Percentiles rank a stretch among this genome's conserved stretches.
phyloP scores from a whole-genome alignment of 768 basidiomycete genomes.

The Pleurotus citrinopileatus region DNA sequence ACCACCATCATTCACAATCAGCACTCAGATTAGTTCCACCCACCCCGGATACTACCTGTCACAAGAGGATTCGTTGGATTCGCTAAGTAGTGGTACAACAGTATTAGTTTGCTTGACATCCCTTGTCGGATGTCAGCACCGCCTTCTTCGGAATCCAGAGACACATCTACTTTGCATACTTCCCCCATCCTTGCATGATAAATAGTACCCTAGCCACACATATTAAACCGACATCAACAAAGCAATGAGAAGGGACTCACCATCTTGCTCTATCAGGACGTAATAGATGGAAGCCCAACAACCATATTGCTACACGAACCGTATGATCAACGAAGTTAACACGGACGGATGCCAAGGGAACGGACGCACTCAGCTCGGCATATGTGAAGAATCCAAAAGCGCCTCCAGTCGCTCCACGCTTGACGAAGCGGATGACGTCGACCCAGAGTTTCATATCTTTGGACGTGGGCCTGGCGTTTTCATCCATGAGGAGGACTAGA shows the following conservation, averaged over 20 bases:
- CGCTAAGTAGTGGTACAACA: too few relatives aligned
- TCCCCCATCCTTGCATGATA: conserved; percentile 49
- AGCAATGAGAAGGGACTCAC: conserved; percentile 19
- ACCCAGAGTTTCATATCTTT: conserved; percentile 60
- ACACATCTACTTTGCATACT: conserved; percentile 20
- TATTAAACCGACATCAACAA: background rate
- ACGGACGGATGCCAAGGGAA: background rate
- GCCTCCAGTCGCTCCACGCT: conserved; percentile 43
- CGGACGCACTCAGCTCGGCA: conserved; percentile 46
- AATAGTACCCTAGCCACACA: conserved; percentile 35
- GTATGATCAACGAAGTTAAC: background rate
- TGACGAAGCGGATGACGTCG: conserved; percentile 47
- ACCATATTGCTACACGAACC: conserved; percentile 33
- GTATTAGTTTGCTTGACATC: too few relatives aligned
- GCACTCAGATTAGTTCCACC: too few relatives aligned
- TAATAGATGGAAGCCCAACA: conserved; percentile 43
- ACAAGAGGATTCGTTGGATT: too few relatives aligned
- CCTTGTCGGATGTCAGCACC: too few relatives aligned
- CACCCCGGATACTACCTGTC: too few relatives aligned
- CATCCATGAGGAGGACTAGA: conserved; percentile 44
- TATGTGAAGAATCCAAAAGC: conserved; percentile 57
- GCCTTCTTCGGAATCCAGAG: background rate
- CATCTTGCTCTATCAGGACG: conserved; percentile 41
- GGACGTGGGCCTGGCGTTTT: conserved; percentile 37
- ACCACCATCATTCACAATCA: too few relatives aligned